phyloP scores from a whole-genome alignment of 2,329 filamentous ascomycete species.

The Epichloe coenophiala region DNA sequence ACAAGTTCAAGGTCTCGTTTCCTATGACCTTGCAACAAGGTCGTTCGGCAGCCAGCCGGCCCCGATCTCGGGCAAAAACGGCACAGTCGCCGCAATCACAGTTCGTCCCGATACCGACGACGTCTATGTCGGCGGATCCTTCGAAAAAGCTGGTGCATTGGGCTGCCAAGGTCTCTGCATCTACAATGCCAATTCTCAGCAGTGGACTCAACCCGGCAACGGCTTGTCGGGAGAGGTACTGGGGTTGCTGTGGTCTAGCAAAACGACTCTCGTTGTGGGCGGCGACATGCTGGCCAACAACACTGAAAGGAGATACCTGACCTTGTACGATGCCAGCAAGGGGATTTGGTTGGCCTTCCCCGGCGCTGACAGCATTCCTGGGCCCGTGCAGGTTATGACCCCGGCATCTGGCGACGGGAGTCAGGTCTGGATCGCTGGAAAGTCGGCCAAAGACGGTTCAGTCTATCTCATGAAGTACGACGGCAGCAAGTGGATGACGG shows the following conservation, averaged over 20 bases:
- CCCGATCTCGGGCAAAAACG: conserved; percentile 53
- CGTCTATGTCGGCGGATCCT: conserved; percentile 77
- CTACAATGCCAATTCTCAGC: conserved; percentile 53
- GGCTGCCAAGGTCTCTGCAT: conserved; percentile 72
- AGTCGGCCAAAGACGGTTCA: conserved; percentile 45
- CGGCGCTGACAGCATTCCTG: conserved; percentile 56
- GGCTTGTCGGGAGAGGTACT: conserved; percentile 58
- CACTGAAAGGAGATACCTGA: conserved; percentile 49
- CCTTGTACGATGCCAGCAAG: conserved; percentile 55
- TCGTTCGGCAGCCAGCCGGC: conserved; percentile 61
- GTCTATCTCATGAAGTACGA: conserved; percentile 76
- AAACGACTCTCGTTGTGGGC: conserved; percentile 59
- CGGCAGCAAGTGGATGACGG: conserved; percentile 54
- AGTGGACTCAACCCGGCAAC: conserved; percentile 71
- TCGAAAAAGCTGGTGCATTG: conserved; percentile 69
- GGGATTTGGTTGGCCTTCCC: conserved; percentile 53
- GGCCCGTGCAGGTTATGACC: conserved; percentile 64
- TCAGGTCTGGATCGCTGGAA: conserved; percentile 73
- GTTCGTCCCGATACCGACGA: conserved; percentile 56
- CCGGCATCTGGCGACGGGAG: conserved; percentile 58
- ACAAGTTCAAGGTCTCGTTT: conserved; percentile 58
- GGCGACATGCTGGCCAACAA: conserved; percentile 61
- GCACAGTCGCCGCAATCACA: conserved; percentile 64
- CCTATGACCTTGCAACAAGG: conserved; percentile 59
- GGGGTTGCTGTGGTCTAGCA: conserved; percentile 62